Conservation (phyloP, 306 rosid genomes). For the Medicago lupulina region DNA sequence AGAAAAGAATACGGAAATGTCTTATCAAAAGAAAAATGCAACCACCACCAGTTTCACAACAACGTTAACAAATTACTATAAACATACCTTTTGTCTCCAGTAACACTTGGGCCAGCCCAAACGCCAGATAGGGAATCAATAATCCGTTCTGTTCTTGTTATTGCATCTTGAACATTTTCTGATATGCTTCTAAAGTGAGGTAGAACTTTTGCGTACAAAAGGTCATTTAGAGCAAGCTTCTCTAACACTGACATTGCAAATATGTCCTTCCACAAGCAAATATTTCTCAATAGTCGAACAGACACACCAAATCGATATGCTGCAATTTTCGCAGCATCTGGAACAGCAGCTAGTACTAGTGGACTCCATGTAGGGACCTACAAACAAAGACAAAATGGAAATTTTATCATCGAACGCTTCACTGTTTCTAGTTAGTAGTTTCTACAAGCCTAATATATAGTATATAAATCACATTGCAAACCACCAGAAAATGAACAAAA, state of each 20-base stretch:
- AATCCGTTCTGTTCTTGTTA: slow-evolving; percentile 86
- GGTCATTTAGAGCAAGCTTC: slow-evolving; percentile 92
- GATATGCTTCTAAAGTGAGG: slow-evolving; percentile 86
- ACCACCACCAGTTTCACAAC: not conserved
- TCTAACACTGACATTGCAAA: slow-evolving; percentile 77
- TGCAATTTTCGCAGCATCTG: slow-evolving; percentile 87
- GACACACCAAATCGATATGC: slow-evolving; percentile 90
- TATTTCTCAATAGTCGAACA: slow-evolving; percentile 85
- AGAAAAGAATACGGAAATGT: slow-evolving; percentile 29
- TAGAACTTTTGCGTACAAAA: slow-evolving; percentile 76
- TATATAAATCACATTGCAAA: slow-evolving; percentile 25
- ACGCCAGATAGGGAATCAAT: slow-evolving; percentile 81
- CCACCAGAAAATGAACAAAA: slow-evolving; percentile 25
- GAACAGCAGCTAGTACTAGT: slow-evolving; percentile 73
- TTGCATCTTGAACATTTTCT: slow-evolving; percentile 83
- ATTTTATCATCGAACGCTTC: slow-evolving; percentile 26
- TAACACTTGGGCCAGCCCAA: slow-evolving; percentile 81
- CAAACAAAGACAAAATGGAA: slow-evolving; percentile 27
- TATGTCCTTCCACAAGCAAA: slow-evolving; percentile 88
- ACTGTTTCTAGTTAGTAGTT: not conserved
- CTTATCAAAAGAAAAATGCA: slow-evolving; percentile 19
- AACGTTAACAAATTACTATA: slow-evolving; percentile 14
- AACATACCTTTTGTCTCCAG: slow-evolving; percentile 70
- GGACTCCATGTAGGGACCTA: slow-evolving; percentile 97
- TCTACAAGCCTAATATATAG: slow-evolving; percentile 13